Evolutionary conservation across 108 stramenopile genomes (phyloP).

Genomic region (Mediolabrus comicus): DNA sequence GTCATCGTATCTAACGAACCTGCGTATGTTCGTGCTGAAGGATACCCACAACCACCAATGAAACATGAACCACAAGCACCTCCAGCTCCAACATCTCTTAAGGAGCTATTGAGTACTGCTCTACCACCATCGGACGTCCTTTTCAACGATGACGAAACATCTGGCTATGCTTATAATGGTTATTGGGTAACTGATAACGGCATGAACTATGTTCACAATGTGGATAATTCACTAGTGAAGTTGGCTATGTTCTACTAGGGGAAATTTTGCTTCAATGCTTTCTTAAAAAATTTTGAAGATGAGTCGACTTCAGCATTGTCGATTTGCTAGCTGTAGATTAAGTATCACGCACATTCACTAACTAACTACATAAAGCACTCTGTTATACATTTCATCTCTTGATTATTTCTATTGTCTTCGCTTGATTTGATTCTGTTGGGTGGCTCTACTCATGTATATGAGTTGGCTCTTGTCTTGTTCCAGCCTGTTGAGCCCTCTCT

Average conservation of each 20-base stretch:
- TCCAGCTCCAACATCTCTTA: conserved; percentile 6
- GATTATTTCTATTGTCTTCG: neutral
- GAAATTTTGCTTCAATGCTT: neutral
- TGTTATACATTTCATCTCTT: neutral
- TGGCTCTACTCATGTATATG: too few species aligned
- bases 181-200: conserved; percentile 13
- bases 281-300: too few species aligned
- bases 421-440: too few species aligned
- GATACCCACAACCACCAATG: neutral
- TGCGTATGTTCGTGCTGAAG: conserved; percentile 14
- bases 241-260: conserved; percentile 27
- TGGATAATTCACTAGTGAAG: conserved; percentile 17
- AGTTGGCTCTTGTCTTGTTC: too few species aligned
- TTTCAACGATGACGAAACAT: conserved; percentile 16
- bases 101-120: conserved; percentile 22
- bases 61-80: neutral
- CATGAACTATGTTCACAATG: conserved; percentile 7
- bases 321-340: too few species aligned
- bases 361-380: neutral
- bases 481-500: too few species aligned
- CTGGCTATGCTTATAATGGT: neutral
- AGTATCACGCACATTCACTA: neutral
- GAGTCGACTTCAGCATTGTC: too few species aligned
- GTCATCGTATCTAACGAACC: neutral
- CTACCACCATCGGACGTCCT: conserved; percentile 29